phyloP scores from a whole-genome alignment of 75 land plant genomes.

The Pinus taeda region DNA sequence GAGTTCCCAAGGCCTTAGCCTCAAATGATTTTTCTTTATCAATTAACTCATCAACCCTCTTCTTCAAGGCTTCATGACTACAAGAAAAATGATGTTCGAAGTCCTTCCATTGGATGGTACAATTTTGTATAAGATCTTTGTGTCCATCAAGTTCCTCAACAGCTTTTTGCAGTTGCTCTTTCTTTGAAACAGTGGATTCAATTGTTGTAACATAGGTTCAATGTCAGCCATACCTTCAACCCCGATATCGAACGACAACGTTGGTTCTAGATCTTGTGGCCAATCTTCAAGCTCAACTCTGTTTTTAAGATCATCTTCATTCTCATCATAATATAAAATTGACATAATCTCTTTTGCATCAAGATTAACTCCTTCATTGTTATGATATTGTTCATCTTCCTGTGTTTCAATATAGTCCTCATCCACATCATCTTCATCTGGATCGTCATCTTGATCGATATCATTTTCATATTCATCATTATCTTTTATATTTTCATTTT shows the following conservation, averaged over 20 bases:
- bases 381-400: too few relatives aligned
- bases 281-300: too few relatives aligned
- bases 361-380: too few relatives aligned
- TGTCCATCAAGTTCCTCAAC: conserved; percentile 33
- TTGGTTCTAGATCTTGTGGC: too few relatives aligned
- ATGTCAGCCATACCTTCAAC: conserved; percentile 11
- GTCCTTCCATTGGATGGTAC: conserved; percentile 34
- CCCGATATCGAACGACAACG: background rate
- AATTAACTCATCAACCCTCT: conserved; percentile 32
- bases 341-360: too few relatives aligned
- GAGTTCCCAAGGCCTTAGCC: conserved; percentile 15
- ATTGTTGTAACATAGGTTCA: conserved; percentile 10
- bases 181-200: conserved; percentile 20
- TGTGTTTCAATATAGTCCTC: too few relatives aligned
- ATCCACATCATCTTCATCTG: too few relatives aligned
- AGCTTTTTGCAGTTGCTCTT: conserved; percentile 38
- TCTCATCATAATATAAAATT: too few relatives aligned
- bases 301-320: too few relatives aligned
- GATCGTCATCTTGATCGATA: too few relatives aligned
- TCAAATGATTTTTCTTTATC: conserved; percentile 38
- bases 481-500: too few relatives aligned
- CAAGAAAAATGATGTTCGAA: conserved; percentile 32
- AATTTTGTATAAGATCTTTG: conserved; percentile 5
- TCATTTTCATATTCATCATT: too few relatives aligned
- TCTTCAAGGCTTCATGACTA: conserved; percentile 30